Base-by-base conservation (phyloP, 2,329 filamentous ascomycete species). In the Aschersonia sp. region DNA sequence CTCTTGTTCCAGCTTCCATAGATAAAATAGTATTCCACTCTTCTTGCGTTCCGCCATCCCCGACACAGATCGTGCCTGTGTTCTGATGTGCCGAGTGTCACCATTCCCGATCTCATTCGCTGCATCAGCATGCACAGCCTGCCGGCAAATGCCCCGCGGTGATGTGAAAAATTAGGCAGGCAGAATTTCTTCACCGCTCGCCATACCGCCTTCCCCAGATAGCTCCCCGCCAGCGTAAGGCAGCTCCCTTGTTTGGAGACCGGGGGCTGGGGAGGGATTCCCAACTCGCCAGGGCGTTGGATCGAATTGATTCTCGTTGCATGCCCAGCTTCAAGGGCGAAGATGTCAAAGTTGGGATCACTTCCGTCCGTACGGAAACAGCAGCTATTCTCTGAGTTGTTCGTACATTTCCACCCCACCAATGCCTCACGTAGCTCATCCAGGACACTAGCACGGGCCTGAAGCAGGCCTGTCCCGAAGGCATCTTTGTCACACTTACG, bases 321-420 rank as follows among this genome's bases (percentile, higher is more conserved):
- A 43, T 41, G 31, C 8, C 12, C 35, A 37, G 12, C 2, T 32
- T 37, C 5, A 9, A 6, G 4, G 31, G 14, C 37, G 39, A 49
- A 45, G 10, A 50, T 50, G 49, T 6, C 42, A 32, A 29, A 65
- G 45, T 63, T 77, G 57, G 63, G 61, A 41, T 62, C 61, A 43
- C 59, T 79, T 52, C 72, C 76, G 8, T 70, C 76, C 46, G 55
- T 89, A 58, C 77, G 83, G 58, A 80, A 75, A 62, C 84, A 92
- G 63, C 83, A 88, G 59, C 74, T 92, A 45, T 72, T 88, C 41
- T 74, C 86, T 50, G 87, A 92, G 68, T 92, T 90, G 86, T 92
- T 70, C 55, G 82, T 67, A 45, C 30, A 43, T 29, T 48, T 45
- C 45, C n/a, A 11, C n/a, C 42, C n/a, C 29, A 30, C 42, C 8